Percentiles rank a stretch among this genome's conserved stretches.
Evolutionary conservation across 345 rosid genomes (phyloP).

Genomic region (Reutealis trisperma): DNA sequence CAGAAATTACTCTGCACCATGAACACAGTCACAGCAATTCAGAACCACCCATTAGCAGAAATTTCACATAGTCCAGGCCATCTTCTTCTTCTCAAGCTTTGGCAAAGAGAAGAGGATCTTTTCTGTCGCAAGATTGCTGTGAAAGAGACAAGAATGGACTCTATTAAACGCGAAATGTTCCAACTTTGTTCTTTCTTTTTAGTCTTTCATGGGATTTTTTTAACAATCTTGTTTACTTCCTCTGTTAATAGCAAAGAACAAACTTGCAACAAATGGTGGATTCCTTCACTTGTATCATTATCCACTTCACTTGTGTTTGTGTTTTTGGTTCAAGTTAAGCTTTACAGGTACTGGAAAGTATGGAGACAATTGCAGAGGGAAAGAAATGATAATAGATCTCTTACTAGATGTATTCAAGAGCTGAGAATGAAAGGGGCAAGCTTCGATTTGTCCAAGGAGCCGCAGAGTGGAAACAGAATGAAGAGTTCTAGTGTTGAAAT

Average conservation of each 20-base stretch:
- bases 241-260: slow-evolving; percentile 27
- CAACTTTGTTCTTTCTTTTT: slow-evolving; percentile 78
- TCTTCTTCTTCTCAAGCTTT: slow-evolving; percentile 77
- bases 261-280: slow-evolving; percentile 81
- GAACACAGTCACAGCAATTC: slow-evolving; percentile 54
- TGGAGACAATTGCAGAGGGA: slow-evolving; percentile 68
- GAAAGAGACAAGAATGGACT: slow-evolving; percentile 70
- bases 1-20: slow-evolving; percentile 41
- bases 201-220: slow-evolving; percentile 66
- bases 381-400: slow-evolving; percentile 64
- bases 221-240: slow-evolving; percentile 64
- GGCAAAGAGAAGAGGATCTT: slow-evolving; percentile 88
- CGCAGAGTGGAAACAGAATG: slow-evolving; percentile 70
- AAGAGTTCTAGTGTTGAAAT: slow-evolving; percentile 96
- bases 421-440: slow-evolving; percentile 94
- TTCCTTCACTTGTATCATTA: slow-evolving; percentile 55
- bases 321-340: slow-evolving; percentile 68
- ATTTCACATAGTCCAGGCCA: slow-evolving; percentile 94
- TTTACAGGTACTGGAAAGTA: slow-evolving; percentile 73
- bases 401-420: slow-evolving; percentile 72
- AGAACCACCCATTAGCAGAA: slow-evolving; percentile 85
- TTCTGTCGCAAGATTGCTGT: slow-evolving; percentile 48
- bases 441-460: slow-evolving; percentile 89
- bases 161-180: slow-evolving; percentile 78
- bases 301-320: slow-evolving; percentile 68